Evolutionary conservation across 2,329 filamentous ascomycete genomes (phyloP).

Genomic region (Microthyrium microscopicum): DNA sequence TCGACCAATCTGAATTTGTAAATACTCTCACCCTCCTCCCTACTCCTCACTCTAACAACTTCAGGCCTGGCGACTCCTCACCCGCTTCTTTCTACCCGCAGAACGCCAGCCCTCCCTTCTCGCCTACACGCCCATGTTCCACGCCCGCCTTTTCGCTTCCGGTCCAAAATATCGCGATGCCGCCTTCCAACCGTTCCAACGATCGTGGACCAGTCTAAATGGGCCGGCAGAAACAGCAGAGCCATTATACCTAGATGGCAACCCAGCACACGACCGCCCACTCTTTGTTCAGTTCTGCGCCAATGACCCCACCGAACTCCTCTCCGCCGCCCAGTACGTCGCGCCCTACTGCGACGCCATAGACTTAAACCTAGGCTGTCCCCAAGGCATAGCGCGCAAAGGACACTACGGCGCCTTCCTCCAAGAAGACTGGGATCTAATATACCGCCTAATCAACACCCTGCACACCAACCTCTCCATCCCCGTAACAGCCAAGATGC

Average conservation of each 20-base stretch:
- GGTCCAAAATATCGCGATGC: constrained; percentile 57
- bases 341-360: constrained; percentile 87
- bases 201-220: constrained; percentile 12
- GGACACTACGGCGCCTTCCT: constrained; percentile 89
- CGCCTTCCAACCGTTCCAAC: constrained; percentile 54
- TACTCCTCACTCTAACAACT: not conserved
- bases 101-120: constrained; percentile 44
- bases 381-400: constrained; percentile 82
- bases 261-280: constrained; percentile 67
- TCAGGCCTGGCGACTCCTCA: constrained; percentile 90
- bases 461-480: constrained; percentile 62
- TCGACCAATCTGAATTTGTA: constrained; percentile 96
- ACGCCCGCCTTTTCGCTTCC: constrained; percentile 75
- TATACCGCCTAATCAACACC: constrained; percentile 68
- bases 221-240: constrained; percentile 14
- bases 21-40: constrained; percentile 19
- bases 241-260: constrained; percentile 68
- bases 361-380: constrained; percentile 88
- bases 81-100: constrained; percentile 72
- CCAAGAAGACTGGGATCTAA: constrained; percentile 78
- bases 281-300: constrained; percentile 95
- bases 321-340: constrained; percentile 61
- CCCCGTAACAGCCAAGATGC: constrained; percentile 88
- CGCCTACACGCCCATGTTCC: constrained; percentile 91
- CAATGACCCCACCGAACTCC: constrained; percentile 64